Evolutionary conservation across 208 protist genomes (phyloP).

Genomic region (Trypanosoma congolense): DNA sequence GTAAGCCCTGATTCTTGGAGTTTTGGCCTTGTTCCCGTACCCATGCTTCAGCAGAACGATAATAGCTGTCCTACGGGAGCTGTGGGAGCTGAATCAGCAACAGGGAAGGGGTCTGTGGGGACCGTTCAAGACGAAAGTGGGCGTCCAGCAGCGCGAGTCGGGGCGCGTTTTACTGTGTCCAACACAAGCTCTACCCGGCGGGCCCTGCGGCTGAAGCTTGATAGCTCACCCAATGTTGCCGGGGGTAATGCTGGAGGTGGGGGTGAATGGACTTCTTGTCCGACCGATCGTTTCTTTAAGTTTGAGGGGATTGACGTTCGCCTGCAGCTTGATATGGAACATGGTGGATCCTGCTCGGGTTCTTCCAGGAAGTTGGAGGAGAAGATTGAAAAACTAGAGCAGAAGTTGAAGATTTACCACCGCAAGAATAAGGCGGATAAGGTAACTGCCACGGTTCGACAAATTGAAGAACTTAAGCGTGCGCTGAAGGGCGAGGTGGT

Average conservation of each 20-base stretch:
- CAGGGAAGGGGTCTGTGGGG: background rate
- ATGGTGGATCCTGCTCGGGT: constrained; percentile 45
- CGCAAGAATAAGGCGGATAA: constrained; percentile 88
- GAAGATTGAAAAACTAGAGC: constrained; percentile 86
- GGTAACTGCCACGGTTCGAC: constrained; percentile 40
- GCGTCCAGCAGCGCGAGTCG: constrained; percentile 29
- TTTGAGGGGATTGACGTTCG: constrained; percentile 72
- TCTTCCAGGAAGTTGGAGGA: constrained; percentile 78
- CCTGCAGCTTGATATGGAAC: constrained; percentile 68
- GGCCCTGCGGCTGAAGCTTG: constrained; percentile 50
- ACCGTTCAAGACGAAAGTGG: constrained; percentile 1
- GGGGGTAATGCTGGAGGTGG: background rate
- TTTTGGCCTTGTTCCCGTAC: constrained; percentile 58
- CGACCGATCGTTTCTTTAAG: constrained; percentile 33
- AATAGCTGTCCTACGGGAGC: background rate
- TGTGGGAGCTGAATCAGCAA: background rate
- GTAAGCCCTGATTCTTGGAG: constrained; percentile 79
- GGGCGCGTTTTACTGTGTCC: constrained; percentile 59
- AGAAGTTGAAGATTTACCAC: constrained; percentile 84
- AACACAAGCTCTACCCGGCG: constrained; percentile 73
- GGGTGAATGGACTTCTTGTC: background rate
- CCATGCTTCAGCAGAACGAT: constrained; percentile 21
- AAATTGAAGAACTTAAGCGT: constrained; percentile 55
- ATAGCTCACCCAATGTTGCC: constrained; percentile 11
- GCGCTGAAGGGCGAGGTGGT: constrained; percentile 69